Percentiles rank a stretch among this genome's conserved stretches.
These are phyloP conservation scores for Phialophora tarda DNA, from an alignment of 2,329 filamentous ascomycete genomes.

Conservation along the genomic window DNA sequence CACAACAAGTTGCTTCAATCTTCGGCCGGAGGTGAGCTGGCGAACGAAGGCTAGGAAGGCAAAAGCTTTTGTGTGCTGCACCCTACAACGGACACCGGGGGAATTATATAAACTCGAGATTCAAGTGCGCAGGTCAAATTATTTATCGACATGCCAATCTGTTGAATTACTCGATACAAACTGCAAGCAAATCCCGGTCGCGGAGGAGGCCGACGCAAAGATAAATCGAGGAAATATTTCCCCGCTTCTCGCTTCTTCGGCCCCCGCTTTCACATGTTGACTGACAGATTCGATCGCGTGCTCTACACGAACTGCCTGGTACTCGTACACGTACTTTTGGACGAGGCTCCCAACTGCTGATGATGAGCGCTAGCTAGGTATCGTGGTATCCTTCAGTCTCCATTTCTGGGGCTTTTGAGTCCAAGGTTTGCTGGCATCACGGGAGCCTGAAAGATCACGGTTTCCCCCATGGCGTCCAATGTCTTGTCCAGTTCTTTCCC, in stretches of 20 bases:
- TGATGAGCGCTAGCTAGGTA: neutral
- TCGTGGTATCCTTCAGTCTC: neutral
- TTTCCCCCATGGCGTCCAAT: neutral
- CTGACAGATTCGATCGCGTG: neutral
- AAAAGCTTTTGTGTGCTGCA: neutral
- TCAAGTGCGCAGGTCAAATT: slow-evolving; percentile 2
- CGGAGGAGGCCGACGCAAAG: slow-evolving; percentile 8
- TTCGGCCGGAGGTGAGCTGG: neutral
- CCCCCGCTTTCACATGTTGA: slow-evolving; percentile 9
- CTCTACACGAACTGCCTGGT: neutral
- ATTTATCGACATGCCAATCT: neutral
- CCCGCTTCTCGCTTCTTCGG: neutral
- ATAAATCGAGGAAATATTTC: neutral
- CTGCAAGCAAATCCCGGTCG: neutral
- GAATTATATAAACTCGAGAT: neutral
- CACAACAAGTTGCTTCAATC: no score
- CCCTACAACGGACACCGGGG: neutral
- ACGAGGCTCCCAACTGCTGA: neutral
- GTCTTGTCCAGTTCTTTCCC: neutral
- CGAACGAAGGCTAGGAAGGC: neutral
- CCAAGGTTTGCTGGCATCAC: neutral
- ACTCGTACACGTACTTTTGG: neutral
- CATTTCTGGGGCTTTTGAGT: neutral
- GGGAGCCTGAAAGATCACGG: neutral
- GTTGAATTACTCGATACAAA: slow-evolving; percentile 22